These are phyloP conservation scores for Farysia itapuensis DNA, from an alignment of 1,284 basidiomycete genomes.

Conservation along the genomic window DNA sequence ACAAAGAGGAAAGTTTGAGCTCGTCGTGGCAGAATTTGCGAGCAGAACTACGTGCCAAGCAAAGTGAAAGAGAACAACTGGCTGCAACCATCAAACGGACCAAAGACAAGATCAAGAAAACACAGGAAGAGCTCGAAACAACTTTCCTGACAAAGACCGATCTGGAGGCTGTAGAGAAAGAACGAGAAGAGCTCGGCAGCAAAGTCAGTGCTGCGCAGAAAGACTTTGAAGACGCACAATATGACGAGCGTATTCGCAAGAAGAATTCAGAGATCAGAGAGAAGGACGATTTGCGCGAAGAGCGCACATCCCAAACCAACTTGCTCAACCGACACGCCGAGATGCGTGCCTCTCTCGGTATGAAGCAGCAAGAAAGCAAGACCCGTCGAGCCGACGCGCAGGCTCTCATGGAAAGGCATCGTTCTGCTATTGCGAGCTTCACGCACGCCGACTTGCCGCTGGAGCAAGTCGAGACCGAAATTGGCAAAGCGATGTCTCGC, in stretches of 20 bases:
- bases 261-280: slow-evolving; percentile 66
- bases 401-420: slow-evolving; percentile 61
- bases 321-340: slow-evolving; percentile 79
- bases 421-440: slow-evolving; percentile 69
- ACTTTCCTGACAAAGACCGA: slow-evolving; percentile 25
- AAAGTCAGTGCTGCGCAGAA: slow-evolving; percentile 27
- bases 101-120: slow-evolving; percentile 34
- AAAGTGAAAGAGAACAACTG: slow-evolving; percentile 35
- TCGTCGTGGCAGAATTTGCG: slow-evolving; percentile 37
- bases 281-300: slow-evolving; percentile 74
- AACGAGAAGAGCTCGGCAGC: slow-evolving; percentile 17
- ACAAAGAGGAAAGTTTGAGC: slow-evolving; percentile 31
- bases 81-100: slow-evolving; percentile 26
- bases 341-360: slow-evolving; percentile 74
- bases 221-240: slow-evolving; percentile 61
- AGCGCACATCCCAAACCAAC: slow-evolving; percentile 73
- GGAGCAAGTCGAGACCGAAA: slow-evolving; percentile 73
- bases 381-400: slow-evolving; percentile 16
- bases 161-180: slow-evolving; percentile 28
- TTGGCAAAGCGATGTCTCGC: slow-evolving; percentile 64
- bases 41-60: slow-evolving; percentile 34
- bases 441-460: slow-evolving; percentile 67
- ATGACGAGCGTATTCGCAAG: slow-evolving; percentile 72
- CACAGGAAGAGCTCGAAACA: slow-evolving; percentile 43
- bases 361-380: slow-evolving; percentile 64